phyloP scores from a whole-genome alignment of 2,329 filamentous ascomycete species.

The Arthroderma sp. region DNA sequence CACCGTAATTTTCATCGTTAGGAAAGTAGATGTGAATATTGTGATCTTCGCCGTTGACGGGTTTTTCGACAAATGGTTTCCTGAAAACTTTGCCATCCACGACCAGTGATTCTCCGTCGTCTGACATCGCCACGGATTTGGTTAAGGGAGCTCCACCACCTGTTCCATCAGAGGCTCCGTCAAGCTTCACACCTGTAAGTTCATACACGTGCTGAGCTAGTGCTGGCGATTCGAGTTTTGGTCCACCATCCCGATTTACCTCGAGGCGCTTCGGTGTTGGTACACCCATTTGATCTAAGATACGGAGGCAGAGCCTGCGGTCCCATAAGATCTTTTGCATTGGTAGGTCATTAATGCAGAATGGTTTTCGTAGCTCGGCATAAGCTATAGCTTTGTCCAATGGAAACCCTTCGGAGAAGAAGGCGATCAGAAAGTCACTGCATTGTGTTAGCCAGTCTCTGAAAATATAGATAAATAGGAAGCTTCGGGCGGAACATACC shows the following conservation, averaged over 20 bases:
- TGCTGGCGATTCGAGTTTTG: slow-evolving; percentile 62
- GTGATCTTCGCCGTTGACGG: slow-evolving; percentile 94
- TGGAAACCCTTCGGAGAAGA: slow-evolving; percentile 96
- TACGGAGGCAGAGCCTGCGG: slow-evolving; percentile 71
- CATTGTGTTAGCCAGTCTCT: neutral
- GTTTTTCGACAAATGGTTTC: slow-evolving; percentile 97
- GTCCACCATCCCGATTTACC: slow-evolving; percentile 85
- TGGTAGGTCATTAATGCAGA: slow-evolving; percentile 91
- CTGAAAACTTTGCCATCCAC: slow-evolving; percentile 71
- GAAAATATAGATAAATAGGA: neutral
- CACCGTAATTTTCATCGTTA: slow-evolving; percentile 56
- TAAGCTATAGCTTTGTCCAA: slow-evolving; percentile 96
- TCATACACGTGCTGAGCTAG: slow-evolving; percentile 68
- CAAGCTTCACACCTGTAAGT: slow-evolving; percentile 62
- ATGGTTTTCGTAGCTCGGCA: slow-evolving; percentile 81
- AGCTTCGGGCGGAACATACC: slow-evolving; percentile 34
- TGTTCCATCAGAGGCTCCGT: slow-evolving; percentile 55
- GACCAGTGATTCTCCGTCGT: slow-evolving; percentile 73
- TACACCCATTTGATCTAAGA: slow-evolving; percentile 79
- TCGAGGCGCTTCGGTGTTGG: slow-evolving; percentile 80
- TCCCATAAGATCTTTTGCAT: slow-evolving; percentile 99
- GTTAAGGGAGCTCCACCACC: slow-evolving; percentile 45
- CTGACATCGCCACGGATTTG: slow-evolving; percentile 66
- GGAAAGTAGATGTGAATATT: slow-evolving; percentile 98
- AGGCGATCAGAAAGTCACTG: slow-evolving; percentile 86